These are phyloP conservation scores for Arthrobotrys entomopaga DNA, from an alignment of 2,329 filamentous ascomycete genomes.

Conservation along the genomic window DNA sequence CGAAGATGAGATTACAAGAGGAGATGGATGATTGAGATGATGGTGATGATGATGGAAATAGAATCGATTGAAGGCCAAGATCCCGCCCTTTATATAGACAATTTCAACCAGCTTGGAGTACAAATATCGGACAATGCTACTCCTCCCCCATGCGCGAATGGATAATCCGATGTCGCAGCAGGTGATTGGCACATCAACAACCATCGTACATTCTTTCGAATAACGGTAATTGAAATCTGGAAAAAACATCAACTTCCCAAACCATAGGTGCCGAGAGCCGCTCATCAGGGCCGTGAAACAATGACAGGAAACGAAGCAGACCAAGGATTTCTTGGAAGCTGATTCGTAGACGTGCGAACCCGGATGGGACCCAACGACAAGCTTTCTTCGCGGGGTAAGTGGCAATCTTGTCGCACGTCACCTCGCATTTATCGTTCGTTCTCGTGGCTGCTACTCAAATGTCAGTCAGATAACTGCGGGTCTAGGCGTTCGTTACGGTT, in stretches of 20 bases:
- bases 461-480: constrained; percentile 3
- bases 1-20: constrained; percentile 24
- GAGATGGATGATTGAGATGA: constrained; percentile 22
- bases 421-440: constrained; percentile 17
- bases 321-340: constrained; percentile 35
- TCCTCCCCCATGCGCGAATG: not conserved
- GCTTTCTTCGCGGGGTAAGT: constrained; percentile 48
- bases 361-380: constrained; percentile 33
- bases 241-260: constrained; percentile 27
- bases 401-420: constrained; percentile 48
- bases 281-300: constrained; percentile 45
- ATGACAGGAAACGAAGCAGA: constrained; percentile 28
- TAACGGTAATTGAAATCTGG: not conserved
- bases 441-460: no score
- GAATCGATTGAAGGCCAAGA: constrained; percentile 3
- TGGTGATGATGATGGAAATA: constrained; percentile 22
- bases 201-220: constrained; percentile 7
- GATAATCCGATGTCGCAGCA: constrained; percentile 26
- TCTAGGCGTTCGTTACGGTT: constrained; percentile 6
- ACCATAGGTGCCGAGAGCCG: constrained; percentile 30
- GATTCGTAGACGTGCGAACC: constrained; percentile 37
- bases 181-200: constrained; percentile 1
- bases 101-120: not conserved
- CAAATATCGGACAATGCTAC: no score
- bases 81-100: constrained; percentile 39